Evolutionary conservation across 2,329 filamentous ascomycete species (phyloP).

Genomic region (Gremmenia infestans): DNA sequence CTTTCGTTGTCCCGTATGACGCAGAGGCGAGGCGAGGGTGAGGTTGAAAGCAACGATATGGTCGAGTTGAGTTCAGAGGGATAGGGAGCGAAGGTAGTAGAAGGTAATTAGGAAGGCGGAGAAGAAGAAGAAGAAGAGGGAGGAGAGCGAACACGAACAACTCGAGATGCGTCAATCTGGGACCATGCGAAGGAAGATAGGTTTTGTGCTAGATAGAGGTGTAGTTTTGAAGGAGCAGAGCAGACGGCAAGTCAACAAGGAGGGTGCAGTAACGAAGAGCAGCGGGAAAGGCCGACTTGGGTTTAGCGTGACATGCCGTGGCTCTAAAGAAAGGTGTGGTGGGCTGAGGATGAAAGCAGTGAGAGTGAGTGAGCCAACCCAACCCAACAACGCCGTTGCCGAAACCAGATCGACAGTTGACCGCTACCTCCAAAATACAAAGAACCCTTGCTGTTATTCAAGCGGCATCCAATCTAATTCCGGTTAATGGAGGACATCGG

Average conservation of each 20-base stretch:
- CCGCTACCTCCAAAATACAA: too few species aligned
- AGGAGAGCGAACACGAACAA: conserved; percentile 31
- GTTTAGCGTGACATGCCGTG: too few species aligned
- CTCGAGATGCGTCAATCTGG: conserved; percentile 26
- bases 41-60: conserved; percentile 11
- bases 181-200: conserved; percentile 17
- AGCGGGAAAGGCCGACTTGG: background rate
- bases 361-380: too few species aligned
- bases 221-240: conserved; percentile 10
- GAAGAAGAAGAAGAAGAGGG: conserved; percentile 33
- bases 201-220: conserved; percentile 7
- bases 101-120: conserved; percentile 22
- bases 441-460: too few species aligned
- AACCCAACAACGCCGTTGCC: too few species aligned
- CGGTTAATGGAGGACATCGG: background rate
- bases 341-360: too few species aligned
- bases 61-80: background rate
- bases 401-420: too few species aligned
- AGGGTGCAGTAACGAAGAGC: background rate
- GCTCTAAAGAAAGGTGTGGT: too few species aligned
- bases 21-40: conserved; percentile 10
- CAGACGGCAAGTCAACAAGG: conserved; percentile 1
- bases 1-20: conserved; percentile 15
- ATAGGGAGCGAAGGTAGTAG: conserved; percentile 2
- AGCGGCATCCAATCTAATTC: background rate